Evolutionary conservation across 495 filamentous ascomycete species (phyloP).

Genomic region (Penicillium robsamsonii): DNA sequence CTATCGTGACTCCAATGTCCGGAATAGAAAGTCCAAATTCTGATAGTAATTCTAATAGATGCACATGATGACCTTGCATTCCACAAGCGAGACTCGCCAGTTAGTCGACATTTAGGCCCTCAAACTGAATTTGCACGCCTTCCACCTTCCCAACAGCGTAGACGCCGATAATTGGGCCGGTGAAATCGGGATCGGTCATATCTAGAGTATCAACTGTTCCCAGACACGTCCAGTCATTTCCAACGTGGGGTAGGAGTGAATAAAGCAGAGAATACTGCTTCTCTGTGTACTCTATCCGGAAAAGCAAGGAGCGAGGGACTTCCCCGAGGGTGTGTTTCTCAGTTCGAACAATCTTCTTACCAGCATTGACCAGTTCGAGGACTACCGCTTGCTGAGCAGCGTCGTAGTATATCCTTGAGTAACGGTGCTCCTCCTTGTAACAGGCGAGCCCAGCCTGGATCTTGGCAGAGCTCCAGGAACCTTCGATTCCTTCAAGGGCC

Average conservation of each 20-base stretch:
- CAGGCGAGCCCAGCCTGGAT: neutral
- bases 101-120: neutral
- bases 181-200: constrained; percentile 22
- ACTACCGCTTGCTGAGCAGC: neutral
- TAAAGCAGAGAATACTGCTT: neutral
- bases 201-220: constrained; percentile 13
- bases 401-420: constrained; percentile 8
- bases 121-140: neutral
- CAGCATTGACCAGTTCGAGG: constrained; percentile 9
- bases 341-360: constrained; percentile 1
- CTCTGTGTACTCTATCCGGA: constrained; percentile 8
- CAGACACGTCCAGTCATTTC: constrained; percentile 3
- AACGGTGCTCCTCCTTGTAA: constrained; percentile 15
- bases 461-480: constrained; percentile 3
- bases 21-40: too few species aligned
- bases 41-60: too few species aligned
- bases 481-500: neutral
- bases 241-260: neutral
- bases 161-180: constrained; percentile 21
- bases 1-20: too few species aligned
- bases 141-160: constrained; percentile 12
- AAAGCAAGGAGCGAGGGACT: neutral
- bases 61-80: too few species aligned
- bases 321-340: constrained; percentile 5
- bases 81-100: too few species aligned